A percentile compares a stretch with the other conserved stretches of the same genome.
phyloP scores from a whole-genome alignment of 768 basidiomycete genomes.

The Xanthoconium purpureum region DNA sequence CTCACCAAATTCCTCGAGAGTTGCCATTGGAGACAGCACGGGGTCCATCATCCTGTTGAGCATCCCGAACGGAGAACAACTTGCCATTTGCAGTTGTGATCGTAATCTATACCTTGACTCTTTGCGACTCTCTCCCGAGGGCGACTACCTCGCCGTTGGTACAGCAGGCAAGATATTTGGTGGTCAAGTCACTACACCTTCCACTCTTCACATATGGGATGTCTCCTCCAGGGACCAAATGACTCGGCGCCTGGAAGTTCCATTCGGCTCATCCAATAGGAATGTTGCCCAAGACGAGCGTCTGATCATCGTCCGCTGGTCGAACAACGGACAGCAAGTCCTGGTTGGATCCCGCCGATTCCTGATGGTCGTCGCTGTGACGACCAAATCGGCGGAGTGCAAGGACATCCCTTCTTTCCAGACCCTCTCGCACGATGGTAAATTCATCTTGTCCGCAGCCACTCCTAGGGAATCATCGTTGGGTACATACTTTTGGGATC shows the following conservation, averaged over 20 bases:
- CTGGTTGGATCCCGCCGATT: slow-evolving; percentile 1
- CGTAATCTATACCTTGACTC: background rate
- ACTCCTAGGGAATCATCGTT: background rate
- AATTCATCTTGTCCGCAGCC: background rate
- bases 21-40: background rate
- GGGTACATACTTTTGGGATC: slow-evolving; percentile 5
- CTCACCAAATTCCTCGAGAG: background rate
- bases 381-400: background rate
- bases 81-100: background rate
- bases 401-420: background rate
- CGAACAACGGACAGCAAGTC: background rate
- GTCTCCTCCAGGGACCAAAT: background rate
- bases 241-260: background rate
- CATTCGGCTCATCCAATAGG: background rate
- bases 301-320: background rate
- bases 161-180: background rate
- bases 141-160: background rate
- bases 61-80: background rate
- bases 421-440: background rate
- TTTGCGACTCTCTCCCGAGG: background rate
- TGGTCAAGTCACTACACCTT: background rate
- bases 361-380: background rate
- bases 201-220: background rate
- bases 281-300: background rate
- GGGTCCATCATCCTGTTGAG: background rate